A percentile compares a stretch with the other conserved stretches of the same genome.
These are phyloP conservation scores for Boletellus deceptivus DNA, from an alignment of 1,284 basidiomycete genomes.

Conservation along the genomic window DNA sequence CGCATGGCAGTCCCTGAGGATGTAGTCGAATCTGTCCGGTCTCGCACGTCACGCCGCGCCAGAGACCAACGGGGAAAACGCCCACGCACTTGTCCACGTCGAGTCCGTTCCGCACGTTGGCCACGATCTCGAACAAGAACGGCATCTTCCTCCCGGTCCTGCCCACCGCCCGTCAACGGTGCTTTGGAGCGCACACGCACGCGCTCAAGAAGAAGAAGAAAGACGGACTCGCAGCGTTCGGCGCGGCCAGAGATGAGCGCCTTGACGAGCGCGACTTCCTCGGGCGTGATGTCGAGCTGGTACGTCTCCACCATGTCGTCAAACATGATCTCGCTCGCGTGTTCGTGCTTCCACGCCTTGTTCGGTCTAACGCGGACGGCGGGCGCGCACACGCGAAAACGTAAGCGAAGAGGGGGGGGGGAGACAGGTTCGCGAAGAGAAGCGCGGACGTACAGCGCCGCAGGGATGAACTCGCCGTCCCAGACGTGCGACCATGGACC, in stretches of 20 bases:
- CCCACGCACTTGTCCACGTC: slow-evolving; percentile 74
- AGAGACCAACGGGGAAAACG: background rate
- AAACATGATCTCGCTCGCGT: slow-evolving; percentile 60
- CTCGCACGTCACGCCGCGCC: background rate
- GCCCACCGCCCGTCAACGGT: background rate
- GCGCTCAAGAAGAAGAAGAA: too few relatives aligned
- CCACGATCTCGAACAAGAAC: slow-evolving; percentile 67
- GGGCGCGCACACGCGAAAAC: too few relatives aligned
- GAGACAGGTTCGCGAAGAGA: background rate
- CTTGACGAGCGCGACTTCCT: slow-evolving; percentile 47
- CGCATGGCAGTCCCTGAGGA: slow-evolving; percentile 66
- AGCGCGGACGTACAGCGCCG: slow-evolving; percentile 40
- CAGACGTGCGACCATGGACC: slow-evolving; percentile 63
- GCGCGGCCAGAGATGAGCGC: slow-evolving; percentile 50
- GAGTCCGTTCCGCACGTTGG: slow-evolving; percentile 73
- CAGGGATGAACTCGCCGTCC: slow-evolving; percentile 51
- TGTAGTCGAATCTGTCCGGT: slow-evolving; percentile 69
- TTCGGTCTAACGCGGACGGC: slow-evolving; percentile 11
- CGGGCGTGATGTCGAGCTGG: slow-evolving; percentile 38
- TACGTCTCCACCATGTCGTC: slow-evolving; percentile 50
- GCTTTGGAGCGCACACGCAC: background rate
- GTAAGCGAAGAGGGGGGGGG: too few relatives aligned
- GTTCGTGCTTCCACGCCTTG: slow-evolving; percentile 50
- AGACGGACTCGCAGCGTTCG: slow-evolving; percentile 36
- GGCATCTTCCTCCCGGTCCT: slow-evolving; percentile 45